Evolutionary conservation across 1,284 basidiomycete genomes (phyloP), one percentile per base, ranked within the genome.

Genomic region (Mycena citricolor): DNA sequence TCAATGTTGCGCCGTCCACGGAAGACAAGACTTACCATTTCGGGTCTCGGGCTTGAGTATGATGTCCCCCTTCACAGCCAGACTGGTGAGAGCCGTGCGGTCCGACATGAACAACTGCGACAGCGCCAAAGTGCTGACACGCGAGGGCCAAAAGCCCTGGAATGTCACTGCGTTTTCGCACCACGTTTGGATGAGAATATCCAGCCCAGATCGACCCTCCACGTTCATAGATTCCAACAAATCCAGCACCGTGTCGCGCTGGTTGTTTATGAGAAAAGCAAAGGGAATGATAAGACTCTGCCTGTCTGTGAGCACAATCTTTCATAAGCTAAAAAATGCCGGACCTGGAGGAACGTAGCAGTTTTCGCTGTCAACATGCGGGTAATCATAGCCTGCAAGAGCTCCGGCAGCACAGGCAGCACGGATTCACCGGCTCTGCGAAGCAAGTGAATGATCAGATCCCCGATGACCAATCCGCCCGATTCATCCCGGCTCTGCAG

Each of bases 131-230:
- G 82, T 85, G 63, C 90, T 91, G 59, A 94, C 77, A 25, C 90
- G 80, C 12, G 83, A 82, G 16, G 90, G 85, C 93, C 94, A 97
- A 65, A 87, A 92, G 25, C 95, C 94, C 60, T 93, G 90, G 73
- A 98, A 89, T 6, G 89, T 92, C 63, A 92, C 90, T 20, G 87
- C 86, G 57, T 92, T 93, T 61, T 98, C 94, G 58, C 87, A 90
- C 95, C 95, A 98, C 1, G 86, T 85, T 44, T 84, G 77, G 29
- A 95, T 75, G 17, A 99, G 73, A 32, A 97, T 77, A 52, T 92
- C 83, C 12, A 98, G 76, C 0, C 81, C 82, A 8, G 74, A 76
- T 13, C 77, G 73, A 11, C 76, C 77, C 42, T 82, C 66, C 22
- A 81, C 61, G 6, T 64, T 66, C 51, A 81, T 83, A 5, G 76